These are phyloP conservation scores for Auricularia cornea DNA, from an alignment of 768 basidiomycete genomes.

Conservation along the genomic window DNA sequence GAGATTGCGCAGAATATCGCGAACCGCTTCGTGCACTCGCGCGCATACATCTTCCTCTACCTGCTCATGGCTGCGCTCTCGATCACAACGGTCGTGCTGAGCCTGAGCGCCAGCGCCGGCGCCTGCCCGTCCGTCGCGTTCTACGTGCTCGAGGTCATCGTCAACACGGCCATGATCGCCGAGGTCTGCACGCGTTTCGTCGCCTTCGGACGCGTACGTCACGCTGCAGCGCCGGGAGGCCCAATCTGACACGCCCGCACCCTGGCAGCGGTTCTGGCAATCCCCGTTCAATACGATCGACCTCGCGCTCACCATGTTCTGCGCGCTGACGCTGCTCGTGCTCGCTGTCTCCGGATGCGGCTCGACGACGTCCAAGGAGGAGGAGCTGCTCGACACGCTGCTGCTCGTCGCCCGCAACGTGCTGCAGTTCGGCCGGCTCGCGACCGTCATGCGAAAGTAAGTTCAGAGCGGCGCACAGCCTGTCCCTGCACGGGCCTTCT, in stretches of 20 bases:
- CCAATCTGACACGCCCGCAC: background rate
- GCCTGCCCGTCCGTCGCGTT: slow-evolving; percentile 77
- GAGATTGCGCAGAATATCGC: slow-evolving; percentile 83
- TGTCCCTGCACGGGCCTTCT: background rate
- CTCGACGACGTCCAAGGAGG: slow-evolving; percentile 66
- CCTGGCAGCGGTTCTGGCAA: slow-evolving; percentile 84
- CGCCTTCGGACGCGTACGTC: slow-evolving; percentile 82
- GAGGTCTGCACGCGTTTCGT: slow-evolving; percentile 90
- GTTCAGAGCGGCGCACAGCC: slow-evolving; percentile 23
- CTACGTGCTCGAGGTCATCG: slow-evolving; percentile 81
- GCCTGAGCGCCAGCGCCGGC: slow-evolving; percentile 53
- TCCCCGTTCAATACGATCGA: slow-evolving; percentile 90
- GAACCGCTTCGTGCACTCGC: slow-evolving; percentile 83
- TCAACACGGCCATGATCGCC: slow-evolving; percentile 86
- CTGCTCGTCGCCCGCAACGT: slow-evolving; percentile 88
- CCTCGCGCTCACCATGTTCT: slow-evolving; percentile 80
- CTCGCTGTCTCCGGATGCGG: slow-evolving; percentile 85
- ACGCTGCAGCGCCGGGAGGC: background rate
- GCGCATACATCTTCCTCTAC: slow-evolving; percentile 81
- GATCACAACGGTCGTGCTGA: slow-evolving; percentile 76
- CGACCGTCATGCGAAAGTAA: slow-evolving; percentile 89
- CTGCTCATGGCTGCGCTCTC: slow-evolving; percentile 83
- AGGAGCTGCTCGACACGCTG: slow-evolving; percentile 89
- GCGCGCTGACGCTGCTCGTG: slow-evolving; percentile 79
- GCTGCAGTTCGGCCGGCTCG: slow-evolving; percentile 85